Percentiles rank a stretch among this genome's conserved stretches.
These are phyloP conservation scores for Misopates orontium DNA, from an alignment of 257 asterid species.

Conservation along the genomic window DNA sequence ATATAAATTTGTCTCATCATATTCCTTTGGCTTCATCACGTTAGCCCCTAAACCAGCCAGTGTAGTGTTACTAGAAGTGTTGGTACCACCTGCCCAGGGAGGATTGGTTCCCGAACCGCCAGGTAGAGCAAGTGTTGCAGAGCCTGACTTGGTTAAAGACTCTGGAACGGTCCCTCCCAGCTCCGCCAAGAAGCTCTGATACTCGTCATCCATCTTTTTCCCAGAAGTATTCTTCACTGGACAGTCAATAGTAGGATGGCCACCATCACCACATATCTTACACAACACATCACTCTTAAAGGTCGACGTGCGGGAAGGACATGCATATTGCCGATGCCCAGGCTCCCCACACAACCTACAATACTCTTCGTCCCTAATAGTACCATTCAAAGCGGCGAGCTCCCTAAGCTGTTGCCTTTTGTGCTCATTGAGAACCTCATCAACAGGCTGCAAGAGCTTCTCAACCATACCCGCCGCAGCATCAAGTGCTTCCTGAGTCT, in stretches of 20 bases:
- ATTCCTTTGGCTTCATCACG: constrained; percentile 70
- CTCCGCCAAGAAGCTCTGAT: constrained; percentile 88
- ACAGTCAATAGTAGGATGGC: constrained; percentile 93
- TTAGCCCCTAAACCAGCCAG: constrained; percentile 58
- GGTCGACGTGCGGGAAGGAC: constrained; percentile 83
- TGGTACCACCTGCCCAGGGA: constrained; percentile 73
- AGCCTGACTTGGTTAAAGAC: constrained; percentile 49
- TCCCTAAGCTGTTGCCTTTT: constrained; percentile 97
- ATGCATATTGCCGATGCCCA: constrained; percentile 87
- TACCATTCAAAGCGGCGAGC: constrained; percentile 95
- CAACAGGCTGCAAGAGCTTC: constrained; percentile 97
- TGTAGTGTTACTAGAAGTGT: constrained; percentile 38
- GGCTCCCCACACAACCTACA: constrained; percentile 96
- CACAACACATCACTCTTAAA: constrained; percentile 92
- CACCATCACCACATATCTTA: constrained; percentile 97
- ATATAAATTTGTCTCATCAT: constrained; percentile 84
- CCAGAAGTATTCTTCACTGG: constrained; percentile 92
- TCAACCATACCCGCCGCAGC: constrained; percentile 97
- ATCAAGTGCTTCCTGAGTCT: constrained; percentile 84
- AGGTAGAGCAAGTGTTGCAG: constrained; percentile 68
- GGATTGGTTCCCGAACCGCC: constrained; percentile 68
- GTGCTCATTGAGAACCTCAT: constrained; percentile 94
- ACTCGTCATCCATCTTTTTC: constrained; percentile 98
- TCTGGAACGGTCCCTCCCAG: constrained; percentile 90
- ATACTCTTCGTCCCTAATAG: constrained; percentile 88